Conservation (phyloP, 768 basidiomycete genomes). For the Guyanaporus albipodus region DNA sequence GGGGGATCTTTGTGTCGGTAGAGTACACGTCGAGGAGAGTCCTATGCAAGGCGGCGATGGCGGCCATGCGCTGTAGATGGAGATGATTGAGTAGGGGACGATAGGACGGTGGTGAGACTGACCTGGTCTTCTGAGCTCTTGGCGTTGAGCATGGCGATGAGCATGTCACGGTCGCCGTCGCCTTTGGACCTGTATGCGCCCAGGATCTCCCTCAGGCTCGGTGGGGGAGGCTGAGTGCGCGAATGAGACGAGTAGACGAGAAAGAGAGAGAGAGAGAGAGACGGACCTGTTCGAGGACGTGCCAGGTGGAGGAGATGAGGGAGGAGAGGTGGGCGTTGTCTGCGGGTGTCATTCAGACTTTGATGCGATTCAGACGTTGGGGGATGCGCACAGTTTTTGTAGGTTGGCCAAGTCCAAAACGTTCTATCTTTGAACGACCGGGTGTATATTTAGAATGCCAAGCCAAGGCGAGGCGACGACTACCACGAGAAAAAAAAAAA, state of each 20-base stretch:
- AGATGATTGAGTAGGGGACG: slow-evolving; percentile 3
- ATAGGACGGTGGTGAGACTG: slow-evolving; percentile 20
- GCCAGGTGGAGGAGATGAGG: slow-evolving; percentile 43
- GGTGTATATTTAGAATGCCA: slow-evolving; percentile 43
- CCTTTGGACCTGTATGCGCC: slow-evolving; percentile 81
- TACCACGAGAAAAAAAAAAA: too few species aligned
- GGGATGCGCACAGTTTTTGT: slow-evolving; percentile 36
- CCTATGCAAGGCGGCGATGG: slow-evolving; percentile 64
- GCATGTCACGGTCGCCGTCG: slow-evolving; percentile 89
- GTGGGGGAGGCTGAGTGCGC: slow-evolving; percentile 60
- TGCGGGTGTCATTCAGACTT: slow-evolving; percentile 25
- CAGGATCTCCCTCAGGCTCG: slow-evolving; percentile 80
- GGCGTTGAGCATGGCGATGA: slow-evolving; percentile 86
- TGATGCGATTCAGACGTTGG: slow-evolving; percentile 13
- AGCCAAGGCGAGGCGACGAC: slow-evolving; percentile 39
- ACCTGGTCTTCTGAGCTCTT: slow-evolving; percentile 95
- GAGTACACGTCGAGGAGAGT: slow-evolving; percentile 61
- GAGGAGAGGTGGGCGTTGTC: slow-evolving; percentile 14
- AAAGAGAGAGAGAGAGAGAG: not conserved
- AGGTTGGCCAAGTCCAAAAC: slow-evolving; percentile 43
- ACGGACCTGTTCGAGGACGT: slow-evolving; percentile 44
- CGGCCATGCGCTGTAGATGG: slow-evolving; percentile 57
- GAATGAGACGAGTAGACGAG: not conserved
- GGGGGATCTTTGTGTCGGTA: slow-evolving; percentile 29
- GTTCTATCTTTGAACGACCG: slow-evolving; percentile 43